These are phyloP conservation scores for Globisporangium splendens DNA, from an alignment of 352 stramenopile genomes.

Conservation along the genomic window DNA sequence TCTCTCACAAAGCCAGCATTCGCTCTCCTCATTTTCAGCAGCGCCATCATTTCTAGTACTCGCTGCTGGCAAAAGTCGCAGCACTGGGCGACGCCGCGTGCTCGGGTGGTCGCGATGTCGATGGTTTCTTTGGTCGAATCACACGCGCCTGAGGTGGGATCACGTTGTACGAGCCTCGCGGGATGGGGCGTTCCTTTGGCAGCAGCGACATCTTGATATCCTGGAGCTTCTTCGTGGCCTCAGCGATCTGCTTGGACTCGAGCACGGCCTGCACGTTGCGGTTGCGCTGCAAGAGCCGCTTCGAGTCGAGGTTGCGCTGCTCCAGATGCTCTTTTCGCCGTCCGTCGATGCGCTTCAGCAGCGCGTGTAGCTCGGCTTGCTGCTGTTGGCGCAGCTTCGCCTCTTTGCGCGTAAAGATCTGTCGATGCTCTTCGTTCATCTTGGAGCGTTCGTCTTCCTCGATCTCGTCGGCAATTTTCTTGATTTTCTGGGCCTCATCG, in stretches of 20 bases:
- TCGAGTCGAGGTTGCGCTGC: conserved; percentile 91
- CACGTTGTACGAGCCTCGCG: conserved; percentile 54
- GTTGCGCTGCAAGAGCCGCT: conserved; percentile 93
- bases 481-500: conserved; percentile 93
- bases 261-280: conserved; percentile 92
- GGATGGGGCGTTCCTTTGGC: conserved; percentile 51
- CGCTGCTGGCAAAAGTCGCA: conserved; percentile 8
- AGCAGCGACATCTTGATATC: conserved; percentile 80
- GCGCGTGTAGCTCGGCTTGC: conserved; percentile 87
- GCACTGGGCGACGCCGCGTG: conserved; percentile 7
- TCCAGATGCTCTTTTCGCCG: conserved; percentile 93
- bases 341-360: conserved; percentile 93
- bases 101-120: conserved; percentile 28
- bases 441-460: conserved; percentile 89
- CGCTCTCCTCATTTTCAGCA: background rate
- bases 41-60: conserved; percentile 6
- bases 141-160: conserved; percentile 78
- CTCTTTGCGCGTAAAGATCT: conserved; percentile 86
- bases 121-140: conserved; percentile 64
- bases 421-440: conserved; percentile 83
- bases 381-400: conserved; percentile 90
- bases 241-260: conserved; percentile 89
- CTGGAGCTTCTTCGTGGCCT: conserved; percentile 74
- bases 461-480: conserved; percentile 92
- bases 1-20: background rate